Conservation (phyloP, 305 asterid species). For the Fraxinus greggii region DNA sequence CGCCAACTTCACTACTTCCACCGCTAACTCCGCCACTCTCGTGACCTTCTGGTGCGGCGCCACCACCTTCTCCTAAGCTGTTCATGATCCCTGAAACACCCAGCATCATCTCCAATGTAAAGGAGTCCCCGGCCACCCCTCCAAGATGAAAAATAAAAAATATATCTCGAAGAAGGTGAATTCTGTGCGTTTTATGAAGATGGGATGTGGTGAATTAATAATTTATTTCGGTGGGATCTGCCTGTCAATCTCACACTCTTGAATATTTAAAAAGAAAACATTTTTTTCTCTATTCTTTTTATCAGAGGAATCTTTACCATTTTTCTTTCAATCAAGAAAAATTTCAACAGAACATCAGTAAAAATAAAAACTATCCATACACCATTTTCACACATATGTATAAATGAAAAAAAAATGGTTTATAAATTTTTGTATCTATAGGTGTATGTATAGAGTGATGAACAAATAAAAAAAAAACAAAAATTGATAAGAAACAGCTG, state of each 20-base stretch:
- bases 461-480: not conserved
- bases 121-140: slow-evolving; percentile 16
- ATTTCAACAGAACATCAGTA: not conserved
- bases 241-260: slow-evolving; percentile 77
- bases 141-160: slow-evolving; percentile 32
- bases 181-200: slow-evolving; percentile 69
- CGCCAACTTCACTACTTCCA: slow-evolving; percentile 59
- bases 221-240: slow-evolving; percentile 91
- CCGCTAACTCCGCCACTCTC: slow-evolving; percentile 65
- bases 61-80: slow-evolving; percentile 38
- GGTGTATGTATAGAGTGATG: slow-evolving; percentile 5
- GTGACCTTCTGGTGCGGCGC: slow-evolving; percentile 35
- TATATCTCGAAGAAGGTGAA: slow-evolving; percentile 62
- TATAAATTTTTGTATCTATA: not conserved
- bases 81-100: slow-evolving; percentile 49
- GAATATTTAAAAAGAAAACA: slow-evolving; percentile 20
- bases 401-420: not conserved
- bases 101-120: slow-evolving; percentile 39
- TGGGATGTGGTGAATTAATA: slow-evolving; percentile 78
- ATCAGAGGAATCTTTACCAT: slow-evolving; percentile 57
- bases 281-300: slow-evolving; percentile 1
- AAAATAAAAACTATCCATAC: not conserved
- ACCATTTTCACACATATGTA: not conserved
- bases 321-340: slow-evolving; percentile 18
- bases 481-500: slow-evolving; percentile 28